Evolutionary conservation across 208 protist genomes (phyloP).

Genomic region (Crithidia brevicula): DNA sequence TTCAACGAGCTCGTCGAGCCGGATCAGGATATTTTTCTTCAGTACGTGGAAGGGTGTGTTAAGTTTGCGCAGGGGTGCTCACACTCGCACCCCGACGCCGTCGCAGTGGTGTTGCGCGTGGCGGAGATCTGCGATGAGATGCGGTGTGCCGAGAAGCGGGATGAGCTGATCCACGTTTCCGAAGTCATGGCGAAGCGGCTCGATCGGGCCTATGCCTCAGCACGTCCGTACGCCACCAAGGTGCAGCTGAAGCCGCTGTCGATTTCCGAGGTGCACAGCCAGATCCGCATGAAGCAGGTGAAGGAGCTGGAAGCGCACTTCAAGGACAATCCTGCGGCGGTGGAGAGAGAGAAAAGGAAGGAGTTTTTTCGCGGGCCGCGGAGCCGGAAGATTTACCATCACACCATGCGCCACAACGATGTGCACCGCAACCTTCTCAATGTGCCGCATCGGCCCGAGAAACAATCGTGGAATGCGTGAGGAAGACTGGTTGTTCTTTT

Average conservation of each 20-base stretch:
- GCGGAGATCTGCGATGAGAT: slow-evolving; percentile 91
- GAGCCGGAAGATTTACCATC: slow-evolving; percentile 48
- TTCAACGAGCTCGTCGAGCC: slow-evolving; percentile 73
- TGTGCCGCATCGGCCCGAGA: slow-evolving; percentile 31
- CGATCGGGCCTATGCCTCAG: slow-evolving; percentile 77
- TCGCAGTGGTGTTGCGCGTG: slow-evolving; percentile 74
- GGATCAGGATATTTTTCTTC: slow-evolving; percentile 88
- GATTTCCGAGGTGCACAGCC: slow-evolving; percentile 40
- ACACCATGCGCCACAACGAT: slow-evolving; percentile 45
- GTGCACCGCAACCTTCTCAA: slow-evolving; percentile 23
- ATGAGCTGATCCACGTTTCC: slow-evolving; percentile 84
- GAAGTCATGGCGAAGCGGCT: slow-evolving; percentile 71
- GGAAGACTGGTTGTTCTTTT: background rate
- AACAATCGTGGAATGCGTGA: slow-evolving; percentile 20
- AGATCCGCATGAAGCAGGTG: slow-evolving; percentile 34
- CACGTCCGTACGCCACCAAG: slow-evolving; percentile 52
- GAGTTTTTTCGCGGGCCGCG: slow-evolving; percentile 64
- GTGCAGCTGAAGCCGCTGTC: slow-evolving; percentile 42
- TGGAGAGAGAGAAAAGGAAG: slow-evolving; percentile 36
- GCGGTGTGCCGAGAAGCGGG: slow-evolving; percentile 79
- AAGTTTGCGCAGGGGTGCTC: slow-evolving; percentile 77
- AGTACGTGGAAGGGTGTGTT: slow-evolving; percentile 82
- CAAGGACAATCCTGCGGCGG: slow-evolving; percentile 48
- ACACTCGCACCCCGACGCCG: slow-evolving; percentile 86
- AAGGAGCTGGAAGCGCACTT: slow-evolving; percentile 59